Base-by-base conservation (phyloP, 257 asterid species). In the Apocynum venetum region DNA sequence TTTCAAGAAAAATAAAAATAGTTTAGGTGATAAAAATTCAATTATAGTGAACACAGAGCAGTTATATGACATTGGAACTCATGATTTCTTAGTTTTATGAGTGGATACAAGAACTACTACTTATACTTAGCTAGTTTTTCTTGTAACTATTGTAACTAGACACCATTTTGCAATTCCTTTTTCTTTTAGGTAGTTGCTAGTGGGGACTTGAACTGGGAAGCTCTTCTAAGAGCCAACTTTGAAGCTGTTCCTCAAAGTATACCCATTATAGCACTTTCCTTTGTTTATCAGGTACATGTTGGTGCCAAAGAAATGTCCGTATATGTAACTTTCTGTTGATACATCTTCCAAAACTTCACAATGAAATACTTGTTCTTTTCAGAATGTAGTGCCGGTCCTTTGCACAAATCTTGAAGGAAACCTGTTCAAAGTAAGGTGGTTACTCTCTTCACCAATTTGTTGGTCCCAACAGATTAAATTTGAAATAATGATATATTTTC, bases 381-480 rank as follows among this genome's bases (percentile, higher is more conserved):
- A 94, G 98, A 94, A 92, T 84, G 98, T 94, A 59, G 98, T 94
- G 73, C 97, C 98, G 47, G 97, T 92, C 76, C 88, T 94, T 73
- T 94, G 98, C 77, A 94, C 97, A 57, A 90, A 94, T 86, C 96
- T 94, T 64, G 98, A 94, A 89, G 97, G 98, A 79, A 73, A 92
- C 89, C 85, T 92, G 76, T 87, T 96, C 72, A 91, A 87, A 88
- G 92, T 94, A 81, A 91, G 98, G 98, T 94, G 89, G 88, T 85
- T 78, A 84, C 74, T 69, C 65, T 75, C 61, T 63, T 73, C 65
- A 72, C 51, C 67, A 77, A 25, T 68, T 65, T 25, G 48, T 69
- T 67, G 13, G 52, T 67, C 59, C 52, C 6, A 66, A 55, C 20
- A 43, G 52, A 17, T 31, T 44, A 20, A 64, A 25, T 14, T 44